Conservation (phyloP, 2,329 filamentous ascomycete genomes). For the Xenoacremonium recifei region DNA sequence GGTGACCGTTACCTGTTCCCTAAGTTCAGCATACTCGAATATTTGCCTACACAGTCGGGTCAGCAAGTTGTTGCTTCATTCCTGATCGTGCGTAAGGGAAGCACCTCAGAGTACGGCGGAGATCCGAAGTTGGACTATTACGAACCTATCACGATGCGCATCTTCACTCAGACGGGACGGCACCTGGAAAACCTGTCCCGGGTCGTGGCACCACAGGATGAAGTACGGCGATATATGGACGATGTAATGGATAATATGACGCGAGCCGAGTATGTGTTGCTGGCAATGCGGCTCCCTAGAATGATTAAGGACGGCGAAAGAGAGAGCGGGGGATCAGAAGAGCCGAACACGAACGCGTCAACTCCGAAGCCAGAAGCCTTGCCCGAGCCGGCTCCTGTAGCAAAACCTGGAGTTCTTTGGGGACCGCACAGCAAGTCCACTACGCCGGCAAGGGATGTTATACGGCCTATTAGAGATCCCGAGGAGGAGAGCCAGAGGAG, state of each 20-base stretch:
- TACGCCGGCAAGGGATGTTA: slow-evolving; percentile 13
- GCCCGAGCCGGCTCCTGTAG: slow-evolving; percentile 18
- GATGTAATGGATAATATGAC: slow-evolving; percentile 69
- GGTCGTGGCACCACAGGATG: slow-evolving; percentile 61
- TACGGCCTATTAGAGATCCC: slow-evolving; percentile 21
- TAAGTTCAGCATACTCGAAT: slow-evolving; percentile 74
- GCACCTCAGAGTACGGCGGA: slow-evolving; percentile 62
- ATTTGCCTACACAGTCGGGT: slow-evolving; percentile 47
- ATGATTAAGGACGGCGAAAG: slow-evolving; percentile 30
- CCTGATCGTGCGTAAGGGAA: slow-evolving; percentile 71
- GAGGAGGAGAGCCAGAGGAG: slow-evolving; percentile 34
- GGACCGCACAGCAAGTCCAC: slow-evolving; percentile 24
- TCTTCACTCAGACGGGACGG: slow-evolving; percentile 53
- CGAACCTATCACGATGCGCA: slow-evolving; percentile 67
- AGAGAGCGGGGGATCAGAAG: slow-evolving; percentile 26
- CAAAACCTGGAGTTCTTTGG: slow-evolving; percentile 37
- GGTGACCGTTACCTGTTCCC: slow-evolving; percentile 79
- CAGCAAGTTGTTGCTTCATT: slow-evolving; percentile 72
- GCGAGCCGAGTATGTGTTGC: slow-evolving; percentile 63
- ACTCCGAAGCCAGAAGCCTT: slow-evolving; percentile 29
- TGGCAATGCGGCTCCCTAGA: slow-evolving; percentile 65
- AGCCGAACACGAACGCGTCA: slow-evolving; percentile 29
- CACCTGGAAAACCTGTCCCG: slow-evolving; percentile 60
- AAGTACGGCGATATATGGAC: slow-evolving; percentile 67
- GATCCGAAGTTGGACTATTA: slow-evolving; percentile 69